Conservation (phyloP, 129 eudicot species). For the Daucus carota region DNA sequence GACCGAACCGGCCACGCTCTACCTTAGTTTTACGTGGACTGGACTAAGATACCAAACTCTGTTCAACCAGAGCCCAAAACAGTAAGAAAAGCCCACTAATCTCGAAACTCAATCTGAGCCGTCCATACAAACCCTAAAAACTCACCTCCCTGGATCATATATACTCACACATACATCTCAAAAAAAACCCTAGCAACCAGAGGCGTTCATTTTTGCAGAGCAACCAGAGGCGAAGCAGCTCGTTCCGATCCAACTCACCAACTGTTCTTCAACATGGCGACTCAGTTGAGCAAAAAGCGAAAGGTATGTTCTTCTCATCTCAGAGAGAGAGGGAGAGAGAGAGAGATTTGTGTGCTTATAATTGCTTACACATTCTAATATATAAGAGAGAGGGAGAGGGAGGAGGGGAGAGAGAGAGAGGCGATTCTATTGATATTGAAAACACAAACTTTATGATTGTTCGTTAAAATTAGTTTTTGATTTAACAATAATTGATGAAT, state of each 20-base stretch:
- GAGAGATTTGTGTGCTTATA: background rate
- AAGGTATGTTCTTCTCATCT: constrained; percentile 1
- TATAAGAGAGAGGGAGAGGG: background rate
- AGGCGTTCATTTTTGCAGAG: background rate
- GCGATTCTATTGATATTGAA: no score
- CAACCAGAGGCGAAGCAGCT: background rate
- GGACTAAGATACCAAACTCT: background rate
- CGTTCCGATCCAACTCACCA: background rate
- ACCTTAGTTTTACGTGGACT: no score
- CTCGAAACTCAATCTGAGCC: background rate
- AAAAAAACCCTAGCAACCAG: constrained; percentile 5
- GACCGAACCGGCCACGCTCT: no score
- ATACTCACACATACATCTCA: background rate
- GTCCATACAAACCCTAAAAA: constrained; percentile 14
- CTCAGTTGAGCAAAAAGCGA: constrained; percentile 19
- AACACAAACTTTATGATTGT: background rate
- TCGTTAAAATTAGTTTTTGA: background rate
- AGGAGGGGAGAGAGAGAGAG: background rate
- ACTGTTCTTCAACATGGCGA: constrained; percentile 6
- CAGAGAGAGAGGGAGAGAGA: background rate
- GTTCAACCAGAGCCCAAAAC: background rate
- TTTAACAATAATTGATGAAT: background rate
- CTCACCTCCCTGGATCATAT: background rate
- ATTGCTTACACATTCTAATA: no score
- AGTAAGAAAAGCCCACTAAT: background rate